These are phyloP conservation scores for Colletotrichum shisoi DNA, from an alignment of 2,329 filamentous ascomycete genomes.

Conservation along the genomic window DNA sequence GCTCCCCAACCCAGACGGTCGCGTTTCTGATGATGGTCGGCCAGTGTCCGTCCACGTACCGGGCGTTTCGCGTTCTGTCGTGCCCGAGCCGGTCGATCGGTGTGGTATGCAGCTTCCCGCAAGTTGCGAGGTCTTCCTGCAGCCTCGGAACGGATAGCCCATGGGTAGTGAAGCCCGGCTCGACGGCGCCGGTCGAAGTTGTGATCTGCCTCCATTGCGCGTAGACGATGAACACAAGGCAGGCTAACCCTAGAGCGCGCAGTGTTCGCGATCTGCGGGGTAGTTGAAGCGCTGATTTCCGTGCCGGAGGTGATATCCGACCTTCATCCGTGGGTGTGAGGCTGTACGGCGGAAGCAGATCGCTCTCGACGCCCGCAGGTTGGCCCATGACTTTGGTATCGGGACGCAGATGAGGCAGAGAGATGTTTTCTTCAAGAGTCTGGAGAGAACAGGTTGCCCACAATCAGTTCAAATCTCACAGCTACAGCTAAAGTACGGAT, in stretches of 20 bases:
- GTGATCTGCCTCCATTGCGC: slow-evolving; percentile 57
- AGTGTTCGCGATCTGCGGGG: slow-evolving; percentile 31
- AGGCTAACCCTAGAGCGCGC: slow-evolving; percentile 52
- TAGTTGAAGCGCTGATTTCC: slow-evolving; percentile 13
- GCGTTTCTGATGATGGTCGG: slow-evolving; percentile 72
- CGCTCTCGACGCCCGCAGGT: slow-evolving; percentile 48
- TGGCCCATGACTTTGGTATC: background rate
- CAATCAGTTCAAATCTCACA: background rate
- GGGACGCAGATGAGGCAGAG: background rate
- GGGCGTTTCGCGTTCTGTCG: slow-evolving; percentile 66
- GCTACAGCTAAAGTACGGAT: too few species aligned
- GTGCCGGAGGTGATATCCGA: background rate
- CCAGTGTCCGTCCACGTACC: slow-evolving; percentile 65
- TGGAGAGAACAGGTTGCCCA: background rate
- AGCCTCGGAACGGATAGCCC: slow-evolving; percentile 62
- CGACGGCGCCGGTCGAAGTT: slow-evolving; percentile 23
- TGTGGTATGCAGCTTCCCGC: slow-evolving; percentile 61
- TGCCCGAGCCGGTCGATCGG: slow-evolving; percentile 64
- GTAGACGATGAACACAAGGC: slow-evolving; percentile 59
- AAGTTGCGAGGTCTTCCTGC: slow-evolving; percentile 62
- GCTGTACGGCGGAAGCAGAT: slow-evolving; percentile 56
- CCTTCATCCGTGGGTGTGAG: slow-evolving; percentile 43
- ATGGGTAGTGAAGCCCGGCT: slow-evolving; percentile 45
- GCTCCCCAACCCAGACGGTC: slow-evolving; percentile 71
- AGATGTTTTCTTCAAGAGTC: background rate